These are phyloP conservation scores for Coniferiporia weirii DNA, from an alignment of 1,284 basidiomycete genomes.

Conservation along the genomic window DNA sequence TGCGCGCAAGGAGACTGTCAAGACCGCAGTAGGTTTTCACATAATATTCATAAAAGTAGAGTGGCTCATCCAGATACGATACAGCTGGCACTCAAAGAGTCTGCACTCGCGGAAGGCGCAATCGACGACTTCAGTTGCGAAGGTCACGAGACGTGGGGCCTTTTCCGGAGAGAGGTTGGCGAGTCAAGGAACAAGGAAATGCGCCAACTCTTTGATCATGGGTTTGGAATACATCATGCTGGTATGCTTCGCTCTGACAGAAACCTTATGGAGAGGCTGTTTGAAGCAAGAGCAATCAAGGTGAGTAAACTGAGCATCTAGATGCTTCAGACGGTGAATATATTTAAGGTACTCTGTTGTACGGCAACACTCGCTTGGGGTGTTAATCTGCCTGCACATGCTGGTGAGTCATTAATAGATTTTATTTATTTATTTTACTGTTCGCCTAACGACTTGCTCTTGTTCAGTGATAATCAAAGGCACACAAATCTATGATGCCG, in stretches of 20 bases:
- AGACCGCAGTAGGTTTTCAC: conserved; percentile 51
- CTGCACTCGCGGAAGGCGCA: conserved; percentile 69
- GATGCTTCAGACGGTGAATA: conserved; percentile 13
- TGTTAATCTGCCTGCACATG: conserved; percentile 98
- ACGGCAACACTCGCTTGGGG: conserved; percentile 99
- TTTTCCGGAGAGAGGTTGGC: conserved; percentile 76
- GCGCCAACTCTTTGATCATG: conserved; percentile 89
- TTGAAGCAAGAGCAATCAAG: conserved; percentile 88
- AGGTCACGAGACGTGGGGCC: conserved; percentile 71
- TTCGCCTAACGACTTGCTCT: not conserved
- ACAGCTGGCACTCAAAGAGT: conserved; percentile 73
- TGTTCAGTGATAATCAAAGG: conserved; percentile 92
- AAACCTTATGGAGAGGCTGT: conserved; percentile 95
- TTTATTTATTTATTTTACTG: not conserved
- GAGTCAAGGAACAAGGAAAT: conserved; percentile 93
- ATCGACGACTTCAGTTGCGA: conserved; percentile 76
- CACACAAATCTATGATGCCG: conserved; percentile 92
- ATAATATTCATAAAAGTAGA: not conserved
- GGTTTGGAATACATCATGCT: conserved; percentile 98
- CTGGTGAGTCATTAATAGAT: conserved; percentile 46
- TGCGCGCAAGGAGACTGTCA: conserved; percentile 97
- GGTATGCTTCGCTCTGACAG: conserved; percentile 96
- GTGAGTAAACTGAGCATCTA: conserved; percentile 35
- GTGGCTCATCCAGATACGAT: not conserved
- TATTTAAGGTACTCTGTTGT: conserved; percentile 84